phyloP scores from a whole-genome alignment of 2,329 filamentous ascomycete species.

The Berkeleyomyces basicola region DNA sequence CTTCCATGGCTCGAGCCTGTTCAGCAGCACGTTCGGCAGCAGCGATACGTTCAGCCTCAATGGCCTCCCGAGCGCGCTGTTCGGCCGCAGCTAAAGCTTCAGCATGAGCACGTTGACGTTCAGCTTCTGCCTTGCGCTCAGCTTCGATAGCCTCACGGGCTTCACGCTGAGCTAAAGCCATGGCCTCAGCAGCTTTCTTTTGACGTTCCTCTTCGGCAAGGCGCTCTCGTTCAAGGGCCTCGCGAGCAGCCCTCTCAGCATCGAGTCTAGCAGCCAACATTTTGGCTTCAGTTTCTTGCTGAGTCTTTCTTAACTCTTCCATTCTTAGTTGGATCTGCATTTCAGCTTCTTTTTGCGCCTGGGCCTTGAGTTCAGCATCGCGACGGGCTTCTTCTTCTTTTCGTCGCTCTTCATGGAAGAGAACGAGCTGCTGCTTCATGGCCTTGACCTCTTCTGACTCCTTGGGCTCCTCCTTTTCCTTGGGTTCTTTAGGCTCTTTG shows the following conservation, averaged over 20 bases:
- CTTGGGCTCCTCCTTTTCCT: slow-evolving; percentile 20
- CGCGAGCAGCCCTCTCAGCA: slow-evolving; percentile 28
- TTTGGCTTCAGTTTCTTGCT: slow-evolving; percentile 19
- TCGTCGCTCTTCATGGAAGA: slow-evolving; percentile 30
- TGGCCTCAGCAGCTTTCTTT: slow-evolving; percentile 19
- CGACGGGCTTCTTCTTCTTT: slow-evolving; percentile 29
- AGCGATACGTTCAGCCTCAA: slow-evolving; percentile 28
- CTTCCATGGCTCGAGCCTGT: slow-evolving; percentile 21
- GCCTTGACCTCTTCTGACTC: slow-evolving; percentile 33
- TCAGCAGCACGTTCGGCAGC: slow-evolving; percentile 25
- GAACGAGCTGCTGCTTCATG: slow-evolving; percentile 42
- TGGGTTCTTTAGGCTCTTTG: slow-evolving; percentile 7
- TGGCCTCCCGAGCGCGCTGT: slow-evolving; percentile 22
- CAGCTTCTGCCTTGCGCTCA: slow-evolving; percentile 29
- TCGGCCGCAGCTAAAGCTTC: slow-evolving; percentile 29
- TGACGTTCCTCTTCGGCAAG: slow-evolving; percentile 29
- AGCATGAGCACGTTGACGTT: slow-evolving; percentile 25
- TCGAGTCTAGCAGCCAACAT: slow-evolving; percentile 31
- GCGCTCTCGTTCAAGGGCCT: slow-evolving; percentile 28
- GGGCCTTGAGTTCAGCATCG: slow-evolving; percentile 28
- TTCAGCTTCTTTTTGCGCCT: slow-evolving; percentile 31
- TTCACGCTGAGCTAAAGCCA: slow-evolving; percentile 22
- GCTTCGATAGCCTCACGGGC: slow-evolving; percentile 29
- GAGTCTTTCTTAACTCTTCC: slow-evolving; percentile 25
- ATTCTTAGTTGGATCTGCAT: slow-evolving; percentile 26